Conservation (phyloP, 495 filamentous ascomycete species). For the Umbilicaria muhlenbergii region DNA sequence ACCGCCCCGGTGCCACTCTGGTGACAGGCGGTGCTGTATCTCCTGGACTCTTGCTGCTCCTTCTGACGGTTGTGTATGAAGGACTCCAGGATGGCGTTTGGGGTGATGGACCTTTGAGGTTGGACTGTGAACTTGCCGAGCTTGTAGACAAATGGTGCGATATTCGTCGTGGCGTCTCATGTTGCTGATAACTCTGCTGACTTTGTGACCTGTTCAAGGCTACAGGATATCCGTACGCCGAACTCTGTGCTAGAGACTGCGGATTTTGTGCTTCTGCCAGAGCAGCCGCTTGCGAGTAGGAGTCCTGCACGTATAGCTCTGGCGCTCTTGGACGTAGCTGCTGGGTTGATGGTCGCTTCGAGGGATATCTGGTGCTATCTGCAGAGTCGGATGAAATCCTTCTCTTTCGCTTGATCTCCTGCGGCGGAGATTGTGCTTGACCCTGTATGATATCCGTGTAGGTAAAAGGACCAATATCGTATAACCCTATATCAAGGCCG, state of each 20-base stretch:
- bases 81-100: conserved; percentile 31
- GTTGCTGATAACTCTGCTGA: not conserved
- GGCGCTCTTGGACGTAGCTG: conserved; percentile 25
- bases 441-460: conserved; percentile 39
- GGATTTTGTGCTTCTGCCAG: conserved; percentile 30
- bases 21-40: conserved; percentile 20
- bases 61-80: conserved; percentile 19
- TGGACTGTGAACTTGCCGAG: conserved; percentile 20
- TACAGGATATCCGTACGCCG: no score
- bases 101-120: conserved; percentile 26
- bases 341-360: conserved; percentile 30
- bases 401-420: conserved; percentile 30
- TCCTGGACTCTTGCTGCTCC: conserved; percentile 18
- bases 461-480: conserved; percentile 62
- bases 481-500: conserved; percentile 41
- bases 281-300: conserved; percentile 17
- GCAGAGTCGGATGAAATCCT: conserved; percentile 34
- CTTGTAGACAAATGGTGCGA: conserved; percentile 18
- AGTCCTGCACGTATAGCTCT: conserved; percentile 19
- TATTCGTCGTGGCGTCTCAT: no score
- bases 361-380: conserved; percentile 19
- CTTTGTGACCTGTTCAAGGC: conserved; percentile 1
- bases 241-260: conserved; percentile 21
- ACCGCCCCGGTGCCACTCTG: conserved; percentile 21
- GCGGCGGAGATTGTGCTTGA: conserved; percentile 13